Conservation (phyloP, 2,329 filamentous ascomycete genomes). For the Huntiella abstrusa region DNA sequence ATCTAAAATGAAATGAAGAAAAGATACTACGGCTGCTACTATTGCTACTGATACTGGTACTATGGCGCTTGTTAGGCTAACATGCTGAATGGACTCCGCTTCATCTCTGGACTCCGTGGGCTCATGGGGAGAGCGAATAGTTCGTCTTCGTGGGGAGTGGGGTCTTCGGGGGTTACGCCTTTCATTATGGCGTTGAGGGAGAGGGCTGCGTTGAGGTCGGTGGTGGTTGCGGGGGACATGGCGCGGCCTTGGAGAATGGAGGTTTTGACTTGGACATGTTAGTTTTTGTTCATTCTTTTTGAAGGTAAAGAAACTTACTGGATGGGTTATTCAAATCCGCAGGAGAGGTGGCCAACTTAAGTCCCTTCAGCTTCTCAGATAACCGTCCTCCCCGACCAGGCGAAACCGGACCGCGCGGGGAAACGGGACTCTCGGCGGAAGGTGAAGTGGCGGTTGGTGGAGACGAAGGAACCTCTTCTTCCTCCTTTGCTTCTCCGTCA, state of each 20-base stretch:
- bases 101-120: conserved; percentile 70
- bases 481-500: conserved; percentile 19
- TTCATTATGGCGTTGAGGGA: conserved; percentile 8
- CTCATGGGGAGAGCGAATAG: conserved; percentile 77
- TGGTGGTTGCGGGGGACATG: conserved; percentile 6
- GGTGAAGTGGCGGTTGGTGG: not conserved
- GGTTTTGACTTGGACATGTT: conserved; percentile 5
- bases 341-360: conserved; percentile 10
- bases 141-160: conserved; percentile 43
- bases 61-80: conserved; percentile 16
- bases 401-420: not conserved
- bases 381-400: conserved; percentile 3
- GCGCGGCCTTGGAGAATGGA: conserved; percentile 11
- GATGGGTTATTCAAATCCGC: conserved; percentile 10
- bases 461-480: conserved; percentile 3
- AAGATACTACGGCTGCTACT: not conserved
- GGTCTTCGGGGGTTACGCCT: not conserved
- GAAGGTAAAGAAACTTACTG: conserved; percentile 1
- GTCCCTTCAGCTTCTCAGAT: conserved; percentile 10
- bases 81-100: conserved; percentile 59
- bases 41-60: too few species aligned
- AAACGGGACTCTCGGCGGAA: not conserved
- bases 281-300: not conserved
- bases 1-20: not conserved
- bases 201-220: conserved; percentile 5